phyloP scores from a whole-genome alignment of 129 eudicot species.

The Kitagawia praeruptora region DNA sequence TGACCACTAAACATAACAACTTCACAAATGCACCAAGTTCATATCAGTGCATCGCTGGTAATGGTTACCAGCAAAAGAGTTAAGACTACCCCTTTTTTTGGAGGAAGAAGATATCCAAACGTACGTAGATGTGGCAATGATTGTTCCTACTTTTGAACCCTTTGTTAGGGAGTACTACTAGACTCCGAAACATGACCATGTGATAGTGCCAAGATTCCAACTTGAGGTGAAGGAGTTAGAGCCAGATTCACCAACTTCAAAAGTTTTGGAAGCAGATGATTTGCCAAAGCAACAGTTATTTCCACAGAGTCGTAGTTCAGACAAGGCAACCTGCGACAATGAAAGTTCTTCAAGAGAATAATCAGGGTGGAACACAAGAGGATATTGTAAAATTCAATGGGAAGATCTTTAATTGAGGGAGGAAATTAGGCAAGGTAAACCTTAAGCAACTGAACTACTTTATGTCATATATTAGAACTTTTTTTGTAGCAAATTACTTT shows the following conservation, averaged over 20 bases:
- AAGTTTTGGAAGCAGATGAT: constrained; percentile 19
- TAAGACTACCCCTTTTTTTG: constrained; percentile 11
- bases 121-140: constrained; percentile 18
- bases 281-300: constrained; percentile 10
- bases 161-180: constrained; percentile 22
- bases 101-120: constrained; percentile 9
- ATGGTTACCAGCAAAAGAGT: constrained; percentile 9
- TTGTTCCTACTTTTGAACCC: constrained; percentile 17
- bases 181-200: constrained; percentile 15
- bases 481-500: neutral
- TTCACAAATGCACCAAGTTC: constrained; percentile 12
- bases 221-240: constrained; percentile 23
- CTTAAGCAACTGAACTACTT: neutral
- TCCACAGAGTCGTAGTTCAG: constrained; percentile 19
- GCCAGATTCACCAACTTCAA: constrained; percentile 15
- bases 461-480: neutral
- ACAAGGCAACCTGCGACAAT: constrained; percentile 11
- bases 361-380: constrained; percentile 23
- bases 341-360: constrained; percentile 32
- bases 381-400: constrained; percentile 59
- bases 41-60: constrained; percentile 9
- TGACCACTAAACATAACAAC: constrained; percentile 23
- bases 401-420: constrained; percentile 65
- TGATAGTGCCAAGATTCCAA: constrained; percentile 17
- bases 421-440: constrained; percentile 78